A percentile compares a stretch with the other conserved stretches of the same genome.
Evolutionary conservation across 495 filamentous ascomycete genomes (phyloP).

Genomic region (Penicillium fimorum): DNA sequence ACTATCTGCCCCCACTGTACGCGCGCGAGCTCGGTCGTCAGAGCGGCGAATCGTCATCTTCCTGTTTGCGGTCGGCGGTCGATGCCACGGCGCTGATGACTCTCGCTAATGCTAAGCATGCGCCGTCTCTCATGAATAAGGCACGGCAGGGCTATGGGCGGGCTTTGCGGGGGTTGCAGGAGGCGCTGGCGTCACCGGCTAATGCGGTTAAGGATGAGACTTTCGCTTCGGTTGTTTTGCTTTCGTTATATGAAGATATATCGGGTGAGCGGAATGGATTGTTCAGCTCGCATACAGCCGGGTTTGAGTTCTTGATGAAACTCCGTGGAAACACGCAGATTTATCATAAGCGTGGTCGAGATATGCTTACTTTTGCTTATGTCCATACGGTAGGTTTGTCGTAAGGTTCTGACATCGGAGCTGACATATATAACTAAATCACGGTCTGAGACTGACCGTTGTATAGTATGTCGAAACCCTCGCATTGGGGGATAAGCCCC

Average conservation of each 20-base stretch:
- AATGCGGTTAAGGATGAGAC: constrained; percentile 43
- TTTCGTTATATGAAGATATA: constrained; percentile 45
- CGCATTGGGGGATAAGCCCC: constrained; percentile 36
- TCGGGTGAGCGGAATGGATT: constrained; percentile 41
- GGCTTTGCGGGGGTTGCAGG: constrained; percentile 33
- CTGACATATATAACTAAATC: neutral
- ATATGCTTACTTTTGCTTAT: constrained; percentile 45
- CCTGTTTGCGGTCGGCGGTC: constrained; percentile 40
- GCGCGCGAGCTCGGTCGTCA: constrained; percentile 21
- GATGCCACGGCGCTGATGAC: constrained; percentile 42
- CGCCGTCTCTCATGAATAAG: constrained; percentile 29
- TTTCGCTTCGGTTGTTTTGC: constrained; percentile 40
- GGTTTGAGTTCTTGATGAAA: constrained; percentile 42
- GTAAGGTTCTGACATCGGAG: neutral
- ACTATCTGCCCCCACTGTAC: constrained; percentile 40
- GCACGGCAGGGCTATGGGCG: constrained; percentile 38
- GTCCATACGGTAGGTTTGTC: constrained; percentile 35
- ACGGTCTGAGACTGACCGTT: constrained; percentile 1
- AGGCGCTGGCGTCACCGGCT: constrained; percentile 29
- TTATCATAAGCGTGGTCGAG: constrained; percentile 34
- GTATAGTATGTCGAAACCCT: constrained; percentile 41
- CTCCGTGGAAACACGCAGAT: constrained; percentile 37
- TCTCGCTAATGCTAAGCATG: constrained; percentile 33
- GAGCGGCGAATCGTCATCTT: constrained; percentile 17
- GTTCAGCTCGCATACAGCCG: constrained; percentile 42